Base-by-base conservation (phyloP, 192 early-diverging fungal genomes). In the Backusella sp. region DNA sequence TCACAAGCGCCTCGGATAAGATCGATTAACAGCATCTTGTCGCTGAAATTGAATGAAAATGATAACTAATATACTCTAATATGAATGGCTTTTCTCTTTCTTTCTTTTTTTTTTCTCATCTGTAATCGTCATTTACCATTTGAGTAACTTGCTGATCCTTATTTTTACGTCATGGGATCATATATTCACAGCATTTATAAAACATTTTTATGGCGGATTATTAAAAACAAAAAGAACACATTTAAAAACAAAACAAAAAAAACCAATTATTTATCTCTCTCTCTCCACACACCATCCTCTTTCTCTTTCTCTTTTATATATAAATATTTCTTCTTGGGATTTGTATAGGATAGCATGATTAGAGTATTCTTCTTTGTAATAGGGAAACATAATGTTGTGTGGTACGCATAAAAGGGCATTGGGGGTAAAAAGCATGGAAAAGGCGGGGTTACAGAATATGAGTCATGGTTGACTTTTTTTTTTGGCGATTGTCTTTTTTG, bases 401-500 rank as follows among this genome's bases (percentile, higher is more conserved):
- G 53, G 23, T 59, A 59, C 23, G 53, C 53, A 59, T 59, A 59
- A 59, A 12, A 59, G 53, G n/a, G 23, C n/a, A 59, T 23, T 59
- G 23, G 23, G 53, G 23, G 52, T 56, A 21, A 21, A 56, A 56
- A 59, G 53, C 11, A 56, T 56, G 21, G 11, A 59, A 59, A 59
- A 59, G 23, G 46, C 53, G 53, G 53, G 53, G 53, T 59, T 59
- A 59, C 53, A 59, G 53, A 59, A 59, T 59, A 59, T 59, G 53
- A 59, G 53, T 59, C 53, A 59, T 59, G 53, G 23, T 59, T 21
- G 53, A 59, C 53, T 59, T 6, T 59, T 56, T 56, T 59, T 59
- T 59, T 59, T 59, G 46, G 46, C 8, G 46, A n/a, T 49, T 49
- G 5, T 59, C 23, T 59, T 59, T 59, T 59, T 59, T 59, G n/a